Evolutionary conservation across 805 yeast genomes (phyloP), one percentile per base, ranked within the genome.

Genomic region (Kluyveromyces aestuarii): DNA sequence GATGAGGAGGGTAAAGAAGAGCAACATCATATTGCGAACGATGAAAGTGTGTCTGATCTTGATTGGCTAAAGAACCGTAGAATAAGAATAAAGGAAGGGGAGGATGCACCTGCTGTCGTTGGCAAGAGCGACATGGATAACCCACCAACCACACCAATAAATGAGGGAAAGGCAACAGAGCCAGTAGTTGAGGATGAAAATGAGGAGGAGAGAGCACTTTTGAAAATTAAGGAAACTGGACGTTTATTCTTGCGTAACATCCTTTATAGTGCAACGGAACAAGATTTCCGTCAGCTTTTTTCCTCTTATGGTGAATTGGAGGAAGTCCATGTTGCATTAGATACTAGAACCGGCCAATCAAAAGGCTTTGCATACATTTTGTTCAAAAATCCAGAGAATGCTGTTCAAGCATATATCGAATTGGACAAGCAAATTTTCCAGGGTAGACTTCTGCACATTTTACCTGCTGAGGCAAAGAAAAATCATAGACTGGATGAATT

Each of bases 271-370:
- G 79, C 96, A 10, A 75, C 84, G 0, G 97, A 90, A 62, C 79
- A 77, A 0, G 98, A 93, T 47, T 84, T 90, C 62, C 67, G 70
- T 33, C 69, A 73, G 2, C 70, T 89, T 21, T 90, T 93, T 59
- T 53, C 73, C 6, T 62, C 71, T 2, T 93, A 69, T 62, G 99
- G 99, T 9, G 69, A 70, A 6, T 64, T 89, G 37, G 87, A 82
- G 54, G 98, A 93, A 68, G 96, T 88, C 1, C 99, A 93, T 66
- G 73, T 93, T 57, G 96, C 99, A 1, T 66, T 89, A 37, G 98
- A 91, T 61, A 83, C 95, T 3, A 79, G 93, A 68, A 87, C 95
- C 0, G 95, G 95, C 10, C 78, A 81, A 57, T 84, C 96, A 1
- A 93, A 93, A 67, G 99, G 99, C 0, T 87, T 88, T 65, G 96